These are phyloP conservation scores for Pyrrhoderma lamaoense DNA, from an alignment of 1,284 basidiomycete genomes.

Conservation along the genomic window DNA sequence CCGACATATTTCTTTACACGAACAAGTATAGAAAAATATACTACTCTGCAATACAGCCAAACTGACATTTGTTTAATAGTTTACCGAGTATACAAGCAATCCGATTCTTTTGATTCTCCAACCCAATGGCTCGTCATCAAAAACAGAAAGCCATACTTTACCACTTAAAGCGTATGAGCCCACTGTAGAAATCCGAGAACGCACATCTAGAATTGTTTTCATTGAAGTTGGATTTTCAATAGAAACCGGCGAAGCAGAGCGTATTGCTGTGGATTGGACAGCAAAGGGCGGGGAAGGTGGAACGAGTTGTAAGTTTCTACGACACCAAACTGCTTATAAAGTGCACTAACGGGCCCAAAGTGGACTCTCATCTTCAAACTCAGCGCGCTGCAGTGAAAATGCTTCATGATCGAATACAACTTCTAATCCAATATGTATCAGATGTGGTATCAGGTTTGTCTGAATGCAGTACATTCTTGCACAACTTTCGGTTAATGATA, in stretches of 20 bases:
- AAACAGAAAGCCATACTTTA: slow-evolving; percentile 59
- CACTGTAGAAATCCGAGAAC: slow-evolving; percentile 73
- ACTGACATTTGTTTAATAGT: slow-evolving; percentile 34
- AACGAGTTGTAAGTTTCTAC: slow-evolving; percentile 55
- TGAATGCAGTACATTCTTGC: neutral
- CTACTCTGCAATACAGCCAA: neutral
- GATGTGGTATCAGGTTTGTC: slow-evolving; percentile 64
- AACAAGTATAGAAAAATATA: slow-evolving; percentile 59
- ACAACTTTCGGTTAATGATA: neutral
- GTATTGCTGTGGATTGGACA: slow-evolving; percentile 96
- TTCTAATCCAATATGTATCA: slow-evolving; percentile 78
- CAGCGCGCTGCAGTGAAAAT: slow-evolving; percentile 94
- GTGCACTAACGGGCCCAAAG: slow-evolving; percentile 34
- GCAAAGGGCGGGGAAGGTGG: slow-evolving; percentile 83
- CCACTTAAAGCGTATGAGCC: slow-evolving; percentile 89
- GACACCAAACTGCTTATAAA: neutral
- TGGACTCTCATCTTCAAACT: slow-evolving; percentile 82
- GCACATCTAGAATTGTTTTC: slow-evolving; percentile 71
- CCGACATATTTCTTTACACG: slow-evolving; percentile 75
- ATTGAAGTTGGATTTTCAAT: slow-evolving; percentile 78
- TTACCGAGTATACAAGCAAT: slow-evolving; percentile 65
- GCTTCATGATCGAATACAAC: slow-evolving; percentile 83
- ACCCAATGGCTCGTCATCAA: slow-evolving; percentile 38
- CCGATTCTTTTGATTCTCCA: slow-evolving; percentile 71
- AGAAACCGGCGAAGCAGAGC: slow-evolving; percentile 97